Percentiles rank a stretch among this genome's conserved stretches.
phyloP scores from a whole-genome alignment of 805 yeast species.

The Kodamaea restingae region DNA sequence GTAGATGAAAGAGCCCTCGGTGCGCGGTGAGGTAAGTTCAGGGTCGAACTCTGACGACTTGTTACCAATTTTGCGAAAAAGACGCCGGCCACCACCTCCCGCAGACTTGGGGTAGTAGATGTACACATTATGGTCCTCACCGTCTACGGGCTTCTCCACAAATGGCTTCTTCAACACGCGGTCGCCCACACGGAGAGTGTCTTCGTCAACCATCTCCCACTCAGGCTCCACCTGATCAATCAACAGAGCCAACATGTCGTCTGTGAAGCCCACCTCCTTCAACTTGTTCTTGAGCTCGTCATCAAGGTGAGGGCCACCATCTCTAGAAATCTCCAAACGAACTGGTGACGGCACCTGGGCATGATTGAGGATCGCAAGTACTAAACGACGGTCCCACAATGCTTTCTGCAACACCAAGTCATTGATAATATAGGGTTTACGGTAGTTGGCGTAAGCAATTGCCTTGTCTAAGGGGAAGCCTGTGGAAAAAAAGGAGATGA shows the following conservation, averaged over 20 bases:
- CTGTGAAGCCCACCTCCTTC: constrained; percentile 37
- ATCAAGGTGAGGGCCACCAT: constrained; percentile 91
- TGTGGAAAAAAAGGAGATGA: constrained; percentile 87
- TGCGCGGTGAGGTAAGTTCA: constrained; percentile 64
- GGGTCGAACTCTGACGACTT: constrained; percentile 96
- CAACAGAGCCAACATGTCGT: constrained; percentile 49
- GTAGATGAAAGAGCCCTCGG: constrained; percentile 86
- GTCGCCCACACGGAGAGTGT: constrained; percentile 75
- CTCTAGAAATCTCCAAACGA: constrained; percentile 85
- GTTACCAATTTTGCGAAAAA: constrained; percentile 94
- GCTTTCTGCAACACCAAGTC: constrained; percentile 89
- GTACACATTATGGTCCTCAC: constrained; percentile 95
- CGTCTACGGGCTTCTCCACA: constrained; percentile 98
- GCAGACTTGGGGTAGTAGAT: constrained; percentile 82
- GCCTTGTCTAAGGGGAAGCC: constrained; percentile 98
- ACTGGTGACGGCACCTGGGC: constrained; percentile 87
- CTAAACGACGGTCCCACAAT: constrained; percentile 95
- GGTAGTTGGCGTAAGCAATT: constrained; percentile 77
- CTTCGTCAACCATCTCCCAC: constrained; percentile 82
- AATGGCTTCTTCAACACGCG: constrained; percentile 75
- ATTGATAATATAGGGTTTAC: constrained; percentile 87
- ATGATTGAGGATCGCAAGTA: constrained; percentile 70
- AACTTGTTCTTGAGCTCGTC: constrained; percentile 46
- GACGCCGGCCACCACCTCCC: constrained; percentile 96
- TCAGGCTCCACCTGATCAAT: constrained; percentile 71